phyloP scores from a whole-genome alignment of 192 early-diverging fungal species.

The Coemansia asiatica region DNA sequence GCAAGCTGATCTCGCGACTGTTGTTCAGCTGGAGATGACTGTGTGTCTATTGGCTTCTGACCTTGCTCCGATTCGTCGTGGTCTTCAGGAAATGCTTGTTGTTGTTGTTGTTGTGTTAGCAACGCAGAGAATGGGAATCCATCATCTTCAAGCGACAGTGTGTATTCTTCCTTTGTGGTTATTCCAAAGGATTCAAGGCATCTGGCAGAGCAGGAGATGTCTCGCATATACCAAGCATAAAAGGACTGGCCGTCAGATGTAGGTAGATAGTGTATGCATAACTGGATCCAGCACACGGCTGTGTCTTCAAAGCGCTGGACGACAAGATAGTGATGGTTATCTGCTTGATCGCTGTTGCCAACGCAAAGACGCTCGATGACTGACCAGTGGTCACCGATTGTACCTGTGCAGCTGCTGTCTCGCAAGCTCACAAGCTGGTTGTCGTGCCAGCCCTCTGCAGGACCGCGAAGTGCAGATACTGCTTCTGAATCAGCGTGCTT shows the following conservation, averaged over 20 bases:
- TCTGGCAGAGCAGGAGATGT: conserved; percentile 32
- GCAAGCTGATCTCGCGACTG: conserved; percentile 20
- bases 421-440: conserved; percentile 12
- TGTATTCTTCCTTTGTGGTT: conserved; percentile 21
- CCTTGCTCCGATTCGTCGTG: conserved; percentile 1
- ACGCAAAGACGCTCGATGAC: conserved; percentile 28
- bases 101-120: no score
- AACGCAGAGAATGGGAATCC: conserved; percentile 41
- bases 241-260: conserved; percentile 17
- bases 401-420: conserved; percentile 23
- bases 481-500: conserved; percentile 42
- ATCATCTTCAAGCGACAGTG: conserved; percentile 44
- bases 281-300: conserved; percentile 42
- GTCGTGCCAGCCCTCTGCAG: conserved; percentile 37
- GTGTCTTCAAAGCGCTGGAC: conserved; percentile 35
- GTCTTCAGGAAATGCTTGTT: conserved; percentile 3
- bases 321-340: conserved; percentile 40
- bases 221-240: conserved; percentile 44
- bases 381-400: conserved; percentile 27
- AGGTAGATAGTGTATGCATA: conserved; percentile 30
- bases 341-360: conserved; percentile 4
- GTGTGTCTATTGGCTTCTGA: conserved; percentile 1
- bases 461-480: conserved; percentile 40
- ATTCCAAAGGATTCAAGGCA: conserved; percentile 34
- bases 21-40: background rate